Conservation (phyloP, 2,329 filamentous ascomycete genomes). For the Colletotrichum tropicale region DNA sequence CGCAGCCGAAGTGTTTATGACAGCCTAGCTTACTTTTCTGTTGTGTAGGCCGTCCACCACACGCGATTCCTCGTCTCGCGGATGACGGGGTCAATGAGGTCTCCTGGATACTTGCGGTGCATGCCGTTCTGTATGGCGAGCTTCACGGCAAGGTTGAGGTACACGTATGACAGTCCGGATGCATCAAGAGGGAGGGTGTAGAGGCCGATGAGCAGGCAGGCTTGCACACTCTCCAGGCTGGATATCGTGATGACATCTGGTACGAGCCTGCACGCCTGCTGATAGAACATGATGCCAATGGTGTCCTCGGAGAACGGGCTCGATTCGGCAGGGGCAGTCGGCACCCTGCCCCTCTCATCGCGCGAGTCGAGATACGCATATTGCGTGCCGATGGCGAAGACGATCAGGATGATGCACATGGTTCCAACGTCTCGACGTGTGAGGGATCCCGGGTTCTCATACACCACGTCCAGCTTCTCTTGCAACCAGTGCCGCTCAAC, state of each 20-base stretch:
- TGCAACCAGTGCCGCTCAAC: slow-evolving; percentile 48
- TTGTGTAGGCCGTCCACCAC: slow-evolving; percentile 62
- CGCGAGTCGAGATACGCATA: slow-evolving; percentile 50
- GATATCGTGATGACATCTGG: slow-evolving; percentile 62
- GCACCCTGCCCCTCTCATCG: slow-evolving; percentile 16
- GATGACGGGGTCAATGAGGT: slow-evolving; percentile 49
- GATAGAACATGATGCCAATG: slow-evolving; percentile 60
- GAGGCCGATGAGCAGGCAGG: slow-evolving; percentile 59
- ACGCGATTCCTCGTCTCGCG: slow-evolving; percentile 59
- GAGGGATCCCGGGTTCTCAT: slow-evolving; percentile 40
- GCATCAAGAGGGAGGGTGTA: slow-evolving; percentile 61
- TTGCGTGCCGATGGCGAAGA: slow-evolving; percentile 55
- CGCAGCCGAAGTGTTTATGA: too few relatives aligned
- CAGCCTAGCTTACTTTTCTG: slow-evolving; percentile 49
- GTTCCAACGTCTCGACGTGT: slow-evolving; percentile 44
- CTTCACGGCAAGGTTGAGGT: slow-evolving; percentile 59
- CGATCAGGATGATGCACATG: slow-evolving; percentile 49
- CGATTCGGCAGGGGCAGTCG: slow-evolving; percentile 20
- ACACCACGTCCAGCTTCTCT: slow-evolving; percentile 43
- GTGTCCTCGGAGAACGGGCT: slow-evolving; percentile 50
- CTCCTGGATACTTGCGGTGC: slow-evolving; percentile 56
- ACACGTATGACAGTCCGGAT: slow-evolving; percentile 61
- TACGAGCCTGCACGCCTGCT: slow-evolving; percentile 57
- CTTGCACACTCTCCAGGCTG: slow-evolving; percentile 62
- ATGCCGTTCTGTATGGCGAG: slow-evolving; percentile 65